A percentile compares a stretch with the other conserved stretches of the same genome.
These are phyloP conservation scores for Fraxinus paxiana DNA, from an alignment of 305 asterid species.

Conservation along the genomic window DNA sequence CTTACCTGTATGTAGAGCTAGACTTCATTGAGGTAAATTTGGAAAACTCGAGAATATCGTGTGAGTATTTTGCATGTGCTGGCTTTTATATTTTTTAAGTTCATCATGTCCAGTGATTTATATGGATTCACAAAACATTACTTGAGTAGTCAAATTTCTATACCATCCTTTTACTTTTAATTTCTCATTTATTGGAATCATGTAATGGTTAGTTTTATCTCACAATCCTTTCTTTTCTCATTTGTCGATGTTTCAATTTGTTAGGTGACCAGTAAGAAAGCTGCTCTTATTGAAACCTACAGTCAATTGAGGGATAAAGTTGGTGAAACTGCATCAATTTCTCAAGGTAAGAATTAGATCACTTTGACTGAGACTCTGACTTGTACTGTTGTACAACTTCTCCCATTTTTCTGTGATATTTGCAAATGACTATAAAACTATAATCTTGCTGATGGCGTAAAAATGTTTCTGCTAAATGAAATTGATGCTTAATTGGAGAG, in stretches of 20 bases:
- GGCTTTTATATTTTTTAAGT: background rate
- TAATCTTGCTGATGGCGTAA: background rate
- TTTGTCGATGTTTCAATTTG: slow-evolving; percentile 13
- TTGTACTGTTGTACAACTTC: background rate
- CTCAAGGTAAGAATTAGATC: slow-evolving; percentile 54
- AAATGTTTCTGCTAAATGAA: slow-evolving; percentile 4
- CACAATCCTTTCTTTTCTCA: slow-evolving; percentile 5
- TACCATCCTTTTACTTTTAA: slow-evolving; percentile 18
- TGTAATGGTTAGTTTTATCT: background rate
- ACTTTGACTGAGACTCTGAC: slow-evolving; percentile 20
- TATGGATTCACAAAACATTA: background rate
- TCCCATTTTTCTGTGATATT: background rate
- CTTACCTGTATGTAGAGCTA: slow-evolving; percentile 72
- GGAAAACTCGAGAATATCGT: background rate
- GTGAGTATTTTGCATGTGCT: background rate
- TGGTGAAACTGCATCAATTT: slow-evolving; percentile 71
- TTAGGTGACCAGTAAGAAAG: slow-evolving; percentile 88
- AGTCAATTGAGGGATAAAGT: slow-evolving; percentile 65
- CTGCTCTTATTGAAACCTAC: slow-evolving; percentile 69
- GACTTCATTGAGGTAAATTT: slow-evolving; percentile 75
- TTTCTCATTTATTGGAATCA: background rate
- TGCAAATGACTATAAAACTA: background rate
- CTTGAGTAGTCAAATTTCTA: background rate
- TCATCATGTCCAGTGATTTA: background rate
- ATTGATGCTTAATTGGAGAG: background rate